Conservation (phyloP, 192 early-diverging fungal species). For the Umbelopsis vinacea region DNA sequence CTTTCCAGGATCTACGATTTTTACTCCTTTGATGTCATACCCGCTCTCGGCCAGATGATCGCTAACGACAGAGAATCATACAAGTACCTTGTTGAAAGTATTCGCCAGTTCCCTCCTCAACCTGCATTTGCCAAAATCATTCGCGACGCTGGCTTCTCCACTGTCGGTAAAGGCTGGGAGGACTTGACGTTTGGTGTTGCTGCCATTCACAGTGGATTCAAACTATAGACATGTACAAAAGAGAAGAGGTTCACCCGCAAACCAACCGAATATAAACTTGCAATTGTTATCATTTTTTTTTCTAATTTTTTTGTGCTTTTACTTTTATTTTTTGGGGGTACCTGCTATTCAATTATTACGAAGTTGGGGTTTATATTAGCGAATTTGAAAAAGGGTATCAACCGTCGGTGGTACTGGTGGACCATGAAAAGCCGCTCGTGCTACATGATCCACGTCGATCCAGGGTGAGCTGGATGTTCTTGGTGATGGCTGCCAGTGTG, state of each 20-base stretch:
- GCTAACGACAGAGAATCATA: conserved; percentile 92
- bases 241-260: no score
- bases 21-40: conserved; percentile 95
- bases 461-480: not conserved
- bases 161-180: conserved; percentile 88
- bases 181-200: conserved; percentile 98
- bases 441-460: conserved; percentile 6
- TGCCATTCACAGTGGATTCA: conserved; percentile 95
- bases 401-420: conserved; percentile 10
- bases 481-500: not conserved
- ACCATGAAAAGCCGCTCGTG: conserved; percentile 10
- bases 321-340: not conserved
- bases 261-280: no score
- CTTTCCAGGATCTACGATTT: conserved; percentile 79
- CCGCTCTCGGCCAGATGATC: conserved; percentile 81
- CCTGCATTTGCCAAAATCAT: conserved; percentile 91
- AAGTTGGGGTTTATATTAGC: not conserved
- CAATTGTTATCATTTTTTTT: not conserved
- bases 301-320: conserved; percentile 2
- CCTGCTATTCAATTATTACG: not conserved
- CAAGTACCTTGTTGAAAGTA: conserved; percentile 97
- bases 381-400: not conserved
- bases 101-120: conserved; percentile 92
- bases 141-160: conserved; percentile 84
- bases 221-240: conserved; percentile 61